Conservation (phyloP, 306 rosid genomes). For the apple (Malus domestica) region DNA sequence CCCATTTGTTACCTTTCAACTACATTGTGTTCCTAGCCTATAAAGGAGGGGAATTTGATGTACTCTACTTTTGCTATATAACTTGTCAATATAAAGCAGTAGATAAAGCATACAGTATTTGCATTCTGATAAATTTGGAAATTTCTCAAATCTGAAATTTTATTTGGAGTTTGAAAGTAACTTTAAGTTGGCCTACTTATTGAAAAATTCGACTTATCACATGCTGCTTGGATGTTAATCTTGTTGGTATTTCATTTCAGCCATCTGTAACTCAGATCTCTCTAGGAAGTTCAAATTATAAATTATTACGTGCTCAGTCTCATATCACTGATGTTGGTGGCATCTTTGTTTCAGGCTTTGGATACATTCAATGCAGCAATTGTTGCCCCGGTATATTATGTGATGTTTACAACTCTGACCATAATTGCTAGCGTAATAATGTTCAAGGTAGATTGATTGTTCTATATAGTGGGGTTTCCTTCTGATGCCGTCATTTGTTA, state of each 20-base stretch:
- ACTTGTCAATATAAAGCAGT: neutral
- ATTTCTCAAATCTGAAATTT: neutral
- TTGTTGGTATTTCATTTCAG: neutral
- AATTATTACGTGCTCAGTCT: neutral
- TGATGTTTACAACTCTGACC: constrained; percentile 89
- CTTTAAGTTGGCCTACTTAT: neutral
- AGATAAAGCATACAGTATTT: neutral
- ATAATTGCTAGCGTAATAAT: constrained; percentile 80
- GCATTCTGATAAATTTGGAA: neutral
- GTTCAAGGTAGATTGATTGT: constrained; percentile 57
- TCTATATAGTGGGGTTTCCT: constrained; percentile 6
- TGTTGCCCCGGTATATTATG: constrained; percentile 88
- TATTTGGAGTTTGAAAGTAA: neutral
- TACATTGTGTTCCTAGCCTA: neutral
- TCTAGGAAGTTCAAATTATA: neutral
- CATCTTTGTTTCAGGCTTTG: constrained; percentile 56
- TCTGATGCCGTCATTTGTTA: neutral
- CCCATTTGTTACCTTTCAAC: neutral
- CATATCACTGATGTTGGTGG: neutral
- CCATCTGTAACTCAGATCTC: neutral
- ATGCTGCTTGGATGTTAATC: neutral
- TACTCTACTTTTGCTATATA: neutral
- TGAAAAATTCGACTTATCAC: neutral
- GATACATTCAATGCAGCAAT: constrained; percentile 78
- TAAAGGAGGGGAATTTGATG: neutral